Evolutionary conservation across 495 filamentous ascomycete species (phyloP).

Genomic region (Articulospora tetracladia): DNA sequence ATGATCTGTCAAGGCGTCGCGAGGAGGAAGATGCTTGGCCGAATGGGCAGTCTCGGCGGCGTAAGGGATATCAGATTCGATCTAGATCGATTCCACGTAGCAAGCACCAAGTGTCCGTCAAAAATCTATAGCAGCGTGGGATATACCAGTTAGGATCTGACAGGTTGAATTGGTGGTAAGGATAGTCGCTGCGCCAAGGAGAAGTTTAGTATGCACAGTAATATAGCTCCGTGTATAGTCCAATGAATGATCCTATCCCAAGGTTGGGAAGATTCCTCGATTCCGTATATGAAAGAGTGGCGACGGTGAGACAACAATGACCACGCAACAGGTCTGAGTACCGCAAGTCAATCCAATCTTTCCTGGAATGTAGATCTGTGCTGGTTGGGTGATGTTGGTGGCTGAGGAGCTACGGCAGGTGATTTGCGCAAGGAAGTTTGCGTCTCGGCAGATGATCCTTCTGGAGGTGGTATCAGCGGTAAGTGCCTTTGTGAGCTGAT

Average conservation of each 20-base stretch:
- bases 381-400: background rate
- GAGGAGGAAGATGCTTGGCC: background rate
- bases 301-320: background rate
- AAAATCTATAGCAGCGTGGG: background rate
- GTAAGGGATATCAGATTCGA: background rate
- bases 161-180: background rate
- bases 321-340: background rate
- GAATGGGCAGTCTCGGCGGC: background rate
- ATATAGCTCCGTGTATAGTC: background rate
- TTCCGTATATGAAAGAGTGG: background rate
- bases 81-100: background rate
- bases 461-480: background rate
- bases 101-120: background rate
- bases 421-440: background rate
- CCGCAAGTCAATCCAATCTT: background rate
- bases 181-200: background rate
- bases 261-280: background rate
- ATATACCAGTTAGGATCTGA: background rate
- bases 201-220: background rate
- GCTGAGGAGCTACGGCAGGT: background rate
- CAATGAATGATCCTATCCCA: background rate
- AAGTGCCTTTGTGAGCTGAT: background rate
- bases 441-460: background rate
- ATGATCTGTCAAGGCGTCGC: background rate
- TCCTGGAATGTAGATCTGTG: background rate